Conservation (phyloP, 805 yeast species). For the Pichia gijzeniarum region DNA sequence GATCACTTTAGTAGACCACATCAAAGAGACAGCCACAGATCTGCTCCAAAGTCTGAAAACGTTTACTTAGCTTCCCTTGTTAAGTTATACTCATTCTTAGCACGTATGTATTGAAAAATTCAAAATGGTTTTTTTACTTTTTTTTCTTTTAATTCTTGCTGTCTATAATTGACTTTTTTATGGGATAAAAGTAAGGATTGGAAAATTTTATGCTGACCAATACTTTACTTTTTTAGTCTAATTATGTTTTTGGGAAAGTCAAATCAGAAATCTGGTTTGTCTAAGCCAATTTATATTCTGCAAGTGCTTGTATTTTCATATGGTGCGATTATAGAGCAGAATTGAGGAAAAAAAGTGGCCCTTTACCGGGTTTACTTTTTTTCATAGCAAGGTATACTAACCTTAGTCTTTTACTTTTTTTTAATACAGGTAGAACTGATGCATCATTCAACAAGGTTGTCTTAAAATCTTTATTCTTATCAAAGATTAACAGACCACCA, state of each 20-base stretch:
- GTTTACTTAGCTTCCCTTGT: constrained; percentile 97
- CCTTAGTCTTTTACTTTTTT: constrained; percentile 4
- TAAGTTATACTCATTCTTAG: constrained; percentile 97
- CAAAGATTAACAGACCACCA: constrained; percentile 99
- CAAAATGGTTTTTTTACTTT: background rate
- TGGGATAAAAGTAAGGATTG: background rate
- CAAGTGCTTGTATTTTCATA: constrained; percentile 23
- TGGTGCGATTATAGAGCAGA: constrained; percentile 48
- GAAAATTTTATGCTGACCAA: no score
- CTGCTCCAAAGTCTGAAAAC: constrained; percentile 99
- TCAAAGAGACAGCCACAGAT: constrained; percentile 92
- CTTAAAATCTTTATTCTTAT: constrained; percentile 90
- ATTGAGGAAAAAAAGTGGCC: constrained; percentile 13
- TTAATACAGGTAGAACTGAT: constrained; percentile 83
- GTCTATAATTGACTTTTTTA: constrained; percentile 11
- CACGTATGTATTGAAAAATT: constrained; percentile 69
- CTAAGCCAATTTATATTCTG: constrained; percentile 17
- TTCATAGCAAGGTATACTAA: constrained; percentile 16
- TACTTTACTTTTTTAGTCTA: background rate
- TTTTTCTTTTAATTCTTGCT: constrained; percentile 22
- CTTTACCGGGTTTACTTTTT: background rate
- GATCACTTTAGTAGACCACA: constrained; percentile 97
- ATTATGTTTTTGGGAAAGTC: background rate
- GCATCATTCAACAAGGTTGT: constrained; percentile 98
- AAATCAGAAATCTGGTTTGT: no score